Percentiles rank a stretch among this genome's conserved stretches.
Evolutionary conservation across 2,329 filamentous ascomycete genomes (phyloP).

Genomic region (Diaporthe velutina): DNA sequence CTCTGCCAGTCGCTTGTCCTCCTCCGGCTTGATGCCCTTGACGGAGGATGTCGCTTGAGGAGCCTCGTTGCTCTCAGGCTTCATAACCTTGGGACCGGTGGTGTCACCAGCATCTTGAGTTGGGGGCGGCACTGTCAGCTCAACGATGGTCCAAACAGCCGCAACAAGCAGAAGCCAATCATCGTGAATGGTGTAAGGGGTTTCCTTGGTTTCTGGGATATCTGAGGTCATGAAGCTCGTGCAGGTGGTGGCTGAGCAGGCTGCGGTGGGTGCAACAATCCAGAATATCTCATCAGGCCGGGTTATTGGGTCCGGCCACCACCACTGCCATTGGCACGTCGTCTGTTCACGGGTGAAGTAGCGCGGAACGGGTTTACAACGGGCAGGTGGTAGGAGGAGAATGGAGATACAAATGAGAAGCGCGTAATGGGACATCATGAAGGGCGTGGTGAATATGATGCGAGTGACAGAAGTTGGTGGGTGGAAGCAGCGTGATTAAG

Average conservation of each 20-base stretch:
- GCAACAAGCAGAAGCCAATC: neutral
- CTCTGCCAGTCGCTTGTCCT: neutral
- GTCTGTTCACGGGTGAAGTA: neutral
- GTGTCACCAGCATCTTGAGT: neutral
- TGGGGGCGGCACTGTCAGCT: neutral
- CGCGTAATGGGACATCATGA: neutral
- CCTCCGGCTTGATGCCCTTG: neutral
- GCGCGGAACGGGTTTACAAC: neutral
- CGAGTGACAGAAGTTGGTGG: neutral
- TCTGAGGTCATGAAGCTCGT: neutral
- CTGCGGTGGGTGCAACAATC: neutral
- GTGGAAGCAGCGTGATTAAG: neutral
- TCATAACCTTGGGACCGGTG: neutral
- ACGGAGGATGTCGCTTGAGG: neutral
- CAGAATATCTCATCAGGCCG: neutral
- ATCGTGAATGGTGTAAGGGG: neutral
- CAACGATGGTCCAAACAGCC: neutral
- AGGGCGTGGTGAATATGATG: neutral
- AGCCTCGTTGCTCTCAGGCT: neutral
- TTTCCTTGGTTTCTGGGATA: neutral
- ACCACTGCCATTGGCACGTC: neutral
- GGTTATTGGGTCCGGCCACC: neutral
- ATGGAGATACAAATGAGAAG: neutral
- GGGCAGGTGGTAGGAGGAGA: neutral
- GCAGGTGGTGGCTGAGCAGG: neutral